Evolutionary conservation across 2,329 filamentous ascomycete genomes (phyloP).

Genomic region (Harringtonia lauricola): DNA sequence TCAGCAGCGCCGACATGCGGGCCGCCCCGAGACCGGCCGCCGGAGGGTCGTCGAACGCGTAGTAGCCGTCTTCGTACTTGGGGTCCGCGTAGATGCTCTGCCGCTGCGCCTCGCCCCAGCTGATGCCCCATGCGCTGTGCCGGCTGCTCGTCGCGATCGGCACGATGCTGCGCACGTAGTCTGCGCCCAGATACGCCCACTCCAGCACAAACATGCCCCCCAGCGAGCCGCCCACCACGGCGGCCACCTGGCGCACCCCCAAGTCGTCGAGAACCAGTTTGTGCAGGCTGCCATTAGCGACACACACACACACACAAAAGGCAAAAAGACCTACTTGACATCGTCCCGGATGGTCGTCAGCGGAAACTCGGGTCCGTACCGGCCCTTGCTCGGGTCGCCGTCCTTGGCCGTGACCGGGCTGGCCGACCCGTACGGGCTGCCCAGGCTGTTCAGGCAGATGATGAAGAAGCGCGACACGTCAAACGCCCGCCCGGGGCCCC

Average conservation of each 20-base stretch:
- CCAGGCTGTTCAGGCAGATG: conserved; percentile 75
- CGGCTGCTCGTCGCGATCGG: conserved; percentile 77
- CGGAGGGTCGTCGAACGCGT: conserved; percentile 76
- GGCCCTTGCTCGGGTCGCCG: conserved; percentile 59
- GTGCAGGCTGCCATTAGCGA: conserved; percentile 47
- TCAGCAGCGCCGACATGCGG: conserved; percentile 91
- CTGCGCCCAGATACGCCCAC: conserved; percentile 82
- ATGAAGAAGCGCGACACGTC: conserved; percentile 77
- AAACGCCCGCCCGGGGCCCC: conserved; percentile 67
- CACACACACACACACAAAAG: neutral
- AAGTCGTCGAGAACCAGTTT: conserved; percentile 71
- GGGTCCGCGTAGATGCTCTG: conserved; percentile 97
- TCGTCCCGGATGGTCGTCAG: conserved; percentile 92
- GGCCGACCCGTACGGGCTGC: conserved; percentile 78
- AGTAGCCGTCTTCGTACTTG: conserved; percentile 97
- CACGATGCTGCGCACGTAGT: conserved; percentile 71
- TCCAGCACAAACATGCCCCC: conserved; percentile 87
- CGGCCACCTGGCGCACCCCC: conserved; percentile 66
- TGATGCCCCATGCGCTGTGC: conserved; percentile 84
- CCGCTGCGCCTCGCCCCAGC: conserved; percentile 79
- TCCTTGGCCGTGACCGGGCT: conserved; percentile 83
- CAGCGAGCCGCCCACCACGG: conserved; percentile 74
- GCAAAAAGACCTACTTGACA: conserved; percentile 56
- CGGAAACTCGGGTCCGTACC: conserved; percentile 92
- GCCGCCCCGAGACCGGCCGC: conserved; percentile 80